Percentiles rank a stretch among this genome's conserved stretches.
These are phyloP conservation scores for Fusarium burgessii DNA, from an alignment of 2,329 filamentous ascomycete species.

Conservation along the genomic window DNA sequence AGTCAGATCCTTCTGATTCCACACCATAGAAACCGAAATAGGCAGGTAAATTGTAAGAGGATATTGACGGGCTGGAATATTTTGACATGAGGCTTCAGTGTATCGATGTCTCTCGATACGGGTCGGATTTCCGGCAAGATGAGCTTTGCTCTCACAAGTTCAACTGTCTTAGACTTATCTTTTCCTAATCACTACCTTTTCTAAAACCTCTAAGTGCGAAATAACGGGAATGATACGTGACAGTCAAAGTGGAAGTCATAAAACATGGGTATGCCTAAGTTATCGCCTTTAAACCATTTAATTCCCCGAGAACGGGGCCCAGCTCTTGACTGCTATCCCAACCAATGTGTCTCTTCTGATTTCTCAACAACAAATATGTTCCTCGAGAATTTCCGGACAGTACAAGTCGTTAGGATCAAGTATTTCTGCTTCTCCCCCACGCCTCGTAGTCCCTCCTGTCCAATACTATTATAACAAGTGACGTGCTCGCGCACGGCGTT, in stretches of 20 bases:
- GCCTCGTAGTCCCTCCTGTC: background rate
- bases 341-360: too few relatives aligned
- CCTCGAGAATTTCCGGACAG: background rate
- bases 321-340: background rate
- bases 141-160: conserved; percentile 3
- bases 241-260: conserved; percentile 3
- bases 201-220: too few relatives aligned
- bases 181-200: too few relatives aligned
- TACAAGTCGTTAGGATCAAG: conserved; percentile 1
- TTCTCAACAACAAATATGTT: background rate
- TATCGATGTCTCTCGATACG: background rate
- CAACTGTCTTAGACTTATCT: background rate
- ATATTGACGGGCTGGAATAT: background rate
- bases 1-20: background rate
- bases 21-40: background rate
- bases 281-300: background rate
- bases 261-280: background rate
- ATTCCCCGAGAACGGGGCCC: background rate
- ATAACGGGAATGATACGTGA: background rate
- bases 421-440: background rate
- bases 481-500: conserved; percentile 13
- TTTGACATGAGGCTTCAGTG: background rate
- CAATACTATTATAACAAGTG: background rate
- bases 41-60: background rate
- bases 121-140: background rate